A percentile compares a stretch with the other conserved stretches of the same genome.
Evolutionary conservation across 2,329 filamentous ascomycete species (phyloP).

Genomic region (Colletotrichum acutatum): DNA sequence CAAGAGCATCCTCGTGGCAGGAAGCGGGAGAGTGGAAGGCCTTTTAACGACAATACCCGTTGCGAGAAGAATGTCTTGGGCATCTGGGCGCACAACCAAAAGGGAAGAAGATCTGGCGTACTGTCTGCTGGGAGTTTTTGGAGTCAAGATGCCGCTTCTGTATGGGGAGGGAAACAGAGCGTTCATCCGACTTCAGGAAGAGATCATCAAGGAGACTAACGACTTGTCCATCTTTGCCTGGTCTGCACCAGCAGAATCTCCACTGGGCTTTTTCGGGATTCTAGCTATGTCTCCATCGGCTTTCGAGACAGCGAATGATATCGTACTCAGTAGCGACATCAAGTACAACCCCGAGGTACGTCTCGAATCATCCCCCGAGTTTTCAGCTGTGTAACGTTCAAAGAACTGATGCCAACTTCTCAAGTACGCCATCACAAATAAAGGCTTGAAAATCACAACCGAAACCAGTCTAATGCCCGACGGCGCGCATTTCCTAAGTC

Average conservation of each 20-base stretch:
- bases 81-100: conserved; percentile 38
- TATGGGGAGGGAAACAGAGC: conserved; percentile 41
- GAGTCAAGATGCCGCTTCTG: conserved; percentile 41
- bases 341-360: conserved; percentile 4
- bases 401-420: background rate
- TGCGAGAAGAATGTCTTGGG: conserved; percentile 41
- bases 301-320: background rate
- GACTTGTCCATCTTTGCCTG: conserved; percentile 17
- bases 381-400: background rate
- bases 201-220: conserved; percentile 6
- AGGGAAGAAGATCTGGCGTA: conserved; percentile 41
- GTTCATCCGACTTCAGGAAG: conserved; percentile 37
- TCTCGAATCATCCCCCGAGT: background rate
- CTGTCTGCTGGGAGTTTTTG: conserved; percentile 42
- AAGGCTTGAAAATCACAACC: background rate
- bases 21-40: background rate
- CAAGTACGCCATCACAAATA: background rate
- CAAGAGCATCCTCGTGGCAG: background rate
- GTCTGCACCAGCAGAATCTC: background rate
- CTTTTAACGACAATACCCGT: background rate
- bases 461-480: background rate
- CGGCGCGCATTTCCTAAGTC: background rate
- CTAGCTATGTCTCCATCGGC: background rate
- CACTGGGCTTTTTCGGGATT: background rate
- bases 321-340: background rate